Base-by-base conservation (phyloP, 306 rosid species). In the Vigna angularis region DNA sequence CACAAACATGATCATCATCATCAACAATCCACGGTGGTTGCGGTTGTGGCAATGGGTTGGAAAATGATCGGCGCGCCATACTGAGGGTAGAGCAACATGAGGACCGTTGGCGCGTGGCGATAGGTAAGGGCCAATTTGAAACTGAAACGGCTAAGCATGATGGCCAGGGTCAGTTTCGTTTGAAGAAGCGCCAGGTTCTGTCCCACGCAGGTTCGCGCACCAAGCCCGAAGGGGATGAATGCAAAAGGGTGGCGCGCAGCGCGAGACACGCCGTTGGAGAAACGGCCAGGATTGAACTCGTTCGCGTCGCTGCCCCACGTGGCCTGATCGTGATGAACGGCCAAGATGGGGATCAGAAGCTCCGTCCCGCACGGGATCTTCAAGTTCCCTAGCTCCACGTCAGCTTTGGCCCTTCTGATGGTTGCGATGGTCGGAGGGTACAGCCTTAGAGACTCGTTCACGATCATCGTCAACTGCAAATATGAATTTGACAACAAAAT, bases 391-490 rank as follows among this genome's bases (percentile, higher is more conserved):
- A 93, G 80, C 20, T 91, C 92, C 36, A 90, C 93, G 5, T 91
- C 97, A 0, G 76, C 62, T 67, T 87, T 93, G 0, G 98, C 81
- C 56, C 91, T 88, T 66, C 98, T 3, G 15, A 93, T 88, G 0
- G 97, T 88, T 0, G 98, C 98, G 6, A 93, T 82, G 5, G 89
- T 83, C 0, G 98, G 98, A 3, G 98, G 97, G 79, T 93, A 93
- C 14, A 93, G 66, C 4, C 98, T 83, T 1, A 93, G 76, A 1
- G 97, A 89, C 56, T 93, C 98, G 5, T 93, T 93, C 44, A 93
- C 51, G 28, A 91, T 88, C 96, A 91, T 91, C 65, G 28, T 85
- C 45, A 93, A 73, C 96, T 93, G 87, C 88, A 71, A 34, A 30
- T 30, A 26, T 26, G 28, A 26, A 20, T 20, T 20, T 20, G 0